Evolutionary conservation across 805 yeast species (phyloP).

Genomic region (Yamadazyma insecticola): DNA sequence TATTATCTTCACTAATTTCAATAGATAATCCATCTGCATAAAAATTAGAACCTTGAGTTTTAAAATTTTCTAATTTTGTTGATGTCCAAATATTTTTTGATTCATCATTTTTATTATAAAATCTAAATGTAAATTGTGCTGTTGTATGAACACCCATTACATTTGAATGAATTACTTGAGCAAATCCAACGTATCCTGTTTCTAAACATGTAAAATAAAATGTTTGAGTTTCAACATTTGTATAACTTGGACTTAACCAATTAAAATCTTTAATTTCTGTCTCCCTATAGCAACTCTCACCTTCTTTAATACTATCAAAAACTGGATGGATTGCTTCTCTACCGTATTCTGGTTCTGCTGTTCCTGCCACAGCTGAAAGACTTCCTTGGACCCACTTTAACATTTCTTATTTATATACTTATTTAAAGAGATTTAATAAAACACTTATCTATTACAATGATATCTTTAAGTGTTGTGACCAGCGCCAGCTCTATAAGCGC

Average conservation of each 20-base stretch:
- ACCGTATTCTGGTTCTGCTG: constrained; percentile 97
- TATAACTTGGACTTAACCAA: constrained; percentile 71
- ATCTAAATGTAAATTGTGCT: constrained; percentile 90
- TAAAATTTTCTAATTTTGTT: constrained; percentile 77
- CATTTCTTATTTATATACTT: constrained; percentile 31
- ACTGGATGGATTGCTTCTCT: constrained; percentile 88
- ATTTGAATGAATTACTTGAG: constrained; percentile 91
- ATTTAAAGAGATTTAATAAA: background rate
- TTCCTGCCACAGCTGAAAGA: constrained; percentile 91
- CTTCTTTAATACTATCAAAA: constrained; percentile 46
- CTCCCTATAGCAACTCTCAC: constrained; percentile 45
- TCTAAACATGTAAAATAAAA: constrained; percentile 72
- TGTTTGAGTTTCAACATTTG: constrained; percentile 94
- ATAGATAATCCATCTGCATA: constrained; percentile 71
- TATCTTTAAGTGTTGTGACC: too few relatives aligned
- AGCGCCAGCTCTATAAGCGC: too few relatives aligned
- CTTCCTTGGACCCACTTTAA: constrained; percentile 82
- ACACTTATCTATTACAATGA: too few relatives aligned
- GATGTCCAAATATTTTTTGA: constrained; percentile 79
- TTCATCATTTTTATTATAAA: constrained; percentile 50
- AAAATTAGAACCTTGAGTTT: constrained; percentile 69
- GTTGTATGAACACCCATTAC: constrained; percentile 82
- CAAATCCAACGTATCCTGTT: constrained; percentile 74
- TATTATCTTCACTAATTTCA: constrained; percentile 51
- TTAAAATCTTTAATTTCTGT: constrained; percentile 64